Base-by-base conservation (phyloP, 2,329 filamentous ascomycete species). In the Biscogniauxia marginata region DNA sequence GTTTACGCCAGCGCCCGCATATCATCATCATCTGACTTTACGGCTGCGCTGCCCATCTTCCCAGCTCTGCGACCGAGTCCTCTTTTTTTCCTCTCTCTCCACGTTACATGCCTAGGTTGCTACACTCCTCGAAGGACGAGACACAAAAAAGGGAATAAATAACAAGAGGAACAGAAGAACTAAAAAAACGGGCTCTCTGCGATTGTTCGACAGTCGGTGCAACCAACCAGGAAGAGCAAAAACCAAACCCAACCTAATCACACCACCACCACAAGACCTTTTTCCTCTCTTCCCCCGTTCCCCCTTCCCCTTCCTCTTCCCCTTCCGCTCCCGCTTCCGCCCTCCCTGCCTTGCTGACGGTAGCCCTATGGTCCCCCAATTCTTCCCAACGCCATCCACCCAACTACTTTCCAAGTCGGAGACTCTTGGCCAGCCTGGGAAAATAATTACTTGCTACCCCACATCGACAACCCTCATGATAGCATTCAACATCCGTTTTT, bases 401-500 rank as follows among this genome's bases (percentile, higher is more conserved):
- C 51, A 52, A 46, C 48, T 58, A 56, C 55, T 57, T 49, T 49
- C 48, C 54, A 54, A 59, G n/a, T 54, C 52, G 45, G 19, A 49
- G 50, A 51, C 51, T 50, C 56, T 43, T 48, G 55, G 50, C 52
- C 39, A 55, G 49, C 34, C 51, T 30, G 30, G 30, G 11, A 39
- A 16, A 39, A 39, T 39, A 39, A 64, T 50, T 56, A 52, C 49
- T 43, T 50, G 43, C 18, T 56, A 52, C 56, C 52, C 55, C 48
- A 57, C 58, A 61, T 56, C 49, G 46, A 59, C 46, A 48, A 51
- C 50, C 46, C 58, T 59, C 56, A 60, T 55, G 34, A 65, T 63
- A 49, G 25, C 53, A 59, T 61, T 57, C 49, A 60, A 64, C 65
- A 61, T 72, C 66, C 67, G 75, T 73, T 52, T 44, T 53, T 56